These are phyloP conservation scores for Clarkia xantiana DNA, from an alignment of 345 rosid species.

Conservation along the genomic window DNA sequence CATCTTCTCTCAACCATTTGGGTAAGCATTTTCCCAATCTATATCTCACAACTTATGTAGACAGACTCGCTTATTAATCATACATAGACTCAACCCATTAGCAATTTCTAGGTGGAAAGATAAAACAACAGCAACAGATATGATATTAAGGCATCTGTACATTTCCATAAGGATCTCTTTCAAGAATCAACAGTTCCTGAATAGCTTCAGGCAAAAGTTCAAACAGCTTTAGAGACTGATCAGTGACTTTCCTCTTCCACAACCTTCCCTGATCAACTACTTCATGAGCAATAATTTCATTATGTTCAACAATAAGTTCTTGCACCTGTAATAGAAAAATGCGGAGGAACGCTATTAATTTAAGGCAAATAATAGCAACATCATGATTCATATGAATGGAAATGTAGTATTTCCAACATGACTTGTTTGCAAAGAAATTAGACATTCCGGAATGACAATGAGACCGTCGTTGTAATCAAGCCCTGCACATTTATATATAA, in stretches of 20 bases:
- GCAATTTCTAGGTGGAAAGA: too few relatives aligned
- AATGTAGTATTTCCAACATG: neutral
- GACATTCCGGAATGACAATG: constrained; percentile 90
- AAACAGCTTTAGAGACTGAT: constrained; percentile 53
- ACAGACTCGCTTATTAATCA: constrained; percentile 1
- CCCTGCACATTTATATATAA: constrained; percentile 56
- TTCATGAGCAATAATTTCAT: constrained; percentile 78
- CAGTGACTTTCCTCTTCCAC: constrained; percentile 74
- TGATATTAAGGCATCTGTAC: constrained; percentile 48
- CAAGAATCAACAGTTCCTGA: constrained; percentile 89
- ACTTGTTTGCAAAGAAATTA: constrained; percentile 21
- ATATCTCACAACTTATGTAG: constrained; percentile 69
- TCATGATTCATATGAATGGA: too few relatives aligned
- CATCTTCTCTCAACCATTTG: constrained; percentile 96
- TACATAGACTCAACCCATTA: too few relatives aligned
- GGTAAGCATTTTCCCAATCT: constrained; percentile 95
- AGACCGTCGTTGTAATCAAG: constrained; percentile 82
- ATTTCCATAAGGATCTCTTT: constrained; percentile 99
- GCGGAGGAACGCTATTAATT: neutral
- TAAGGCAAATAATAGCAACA: neutral
- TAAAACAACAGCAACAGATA: neutral
- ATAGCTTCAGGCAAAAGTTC: constrained; percentile 75
- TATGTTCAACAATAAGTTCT: constrained; percentile 73
- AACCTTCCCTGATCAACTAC: constrained; percentile 54
- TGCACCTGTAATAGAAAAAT: constrained; percentile 46